Conservation (phyloP, 139 green algal genomes). For the Picochlorum sp. region DNA sequence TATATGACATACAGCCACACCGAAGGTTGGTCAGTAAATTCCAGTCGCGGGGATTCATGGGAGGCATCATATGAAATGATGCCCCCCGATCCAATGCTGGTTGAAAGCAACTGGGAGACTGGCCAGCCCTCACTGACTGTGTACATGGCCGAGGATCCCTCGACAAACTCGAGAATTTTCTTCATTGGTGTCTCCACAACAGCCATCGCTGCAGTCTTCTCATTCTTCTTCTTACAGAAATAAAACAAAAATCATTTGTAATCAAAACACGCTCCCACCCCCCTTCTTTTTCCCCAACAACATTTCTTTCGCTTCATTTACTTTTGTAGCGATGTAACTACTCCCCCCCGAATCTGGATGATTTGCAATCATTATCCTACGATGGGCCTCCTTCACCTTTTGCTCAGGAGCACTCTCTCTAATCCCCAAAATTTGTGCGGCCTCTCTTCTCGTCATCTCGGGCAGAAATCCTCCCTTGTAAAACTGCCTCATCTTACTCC, state of each 20-base stretch:
- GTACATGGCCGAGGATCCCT: slow-evolving; percentile 32
- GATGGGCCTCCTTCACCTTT: slow-evolving; percentile 88
- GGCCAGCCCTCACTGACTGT: slow-evolving; percentile 36
- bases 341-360: slow-evolving; percentile 91
- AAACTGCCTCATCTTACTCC: slow-evolving; percentile 48
- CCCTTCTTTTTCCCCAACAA: slow-evolving; percentile 73
- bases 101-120: slow-evolving; percentile 57
- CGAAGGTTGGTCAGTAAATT: slow-evolving; percentile 14
- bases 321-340: slow-evolving; percentile 87
- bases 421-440: slow-evolving; percentile 81
- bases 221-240: too few relatives aligned
- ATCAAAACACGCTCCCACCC: slow-evolving; percentile 32
- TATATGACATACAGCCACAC: slow-evolving; percentile 21
- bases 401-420: slow-evolving; percentile 73
- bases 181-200: slow-evolving; percentile 6
- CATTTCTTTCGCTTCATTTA: slow-evolving; percentile 97
- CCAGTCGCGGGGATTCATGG: slow-evolving; percentile 27
- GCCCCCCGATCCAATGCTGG: slow-evolving; percentile 55
- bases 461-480: slow-evolving; percentile 91
- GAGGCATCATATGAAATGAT: slow-evolving; percentile 29
- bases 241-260: too few relatives aligned
- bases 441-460: slow-evolving; percentile 91
- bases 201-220: background rate
- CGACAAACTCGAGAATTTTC: slow-evolving; percentile 9
- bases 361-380: slow-evolving; percentile 96